Conservation (phyloP, 1,139 yeast genomes). For the Scheffersomyces quercinus region DNA sequence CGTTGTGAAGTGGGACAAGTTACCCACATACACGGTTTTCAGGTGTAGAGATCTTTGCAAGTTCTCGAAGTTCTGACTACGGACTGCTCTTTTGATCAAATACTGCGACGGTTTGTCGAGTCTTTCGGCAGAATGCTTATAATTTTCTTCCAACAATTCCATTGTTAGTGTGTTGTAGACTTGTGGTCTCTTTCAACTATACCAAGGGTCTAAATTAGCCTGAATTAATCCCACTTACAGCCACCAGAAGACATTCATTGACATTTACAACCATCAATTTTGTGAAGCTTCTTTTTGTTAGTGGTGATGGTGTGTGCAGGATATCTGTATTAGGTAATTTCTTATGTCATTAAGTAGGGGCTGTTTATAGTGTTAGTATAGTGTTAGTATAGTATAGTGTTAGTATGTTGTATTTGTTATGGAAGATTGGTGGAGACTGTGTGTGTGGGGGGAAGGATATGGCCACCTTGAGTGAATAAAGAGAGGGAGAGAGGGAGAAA, state of each 20-base stretch:
- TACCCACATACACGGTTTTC: slow-evolving; percentile 85
- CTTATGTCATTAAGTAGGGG: too few species aligned
- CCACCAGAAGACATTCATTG: too few species aligned
- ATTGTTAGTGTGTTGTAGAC: slow-evolving; percentile 13
- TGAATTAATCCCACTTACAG: too few species aligned
- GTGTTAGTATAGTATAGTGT: too few species aligned
- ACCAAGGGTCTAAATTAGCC: too few species aligned
- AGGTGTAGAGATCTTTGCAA: slow-evolving; percentile 64
- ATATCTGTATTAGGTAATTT: background rate
- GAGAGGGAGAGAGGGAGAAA: too few species aligned
- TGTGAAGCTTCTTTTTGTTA: background rate
- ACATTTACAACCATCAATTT: background rate
- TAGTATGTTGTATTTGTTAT: too few species aligned
- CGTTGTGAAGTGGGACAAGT: slow-evolving; percentile 78
- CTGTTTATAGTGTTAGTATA: too few species aligned
- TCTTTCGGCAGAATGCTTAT: slow-evolving; percentile 56
- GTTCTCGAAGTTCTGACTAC: slow-evolving; percentile 54
- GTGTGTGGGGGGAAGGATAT: too few species aligned
- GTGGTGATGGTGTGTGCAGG: background rate
- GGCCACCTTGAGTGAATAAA: too few species aligned
- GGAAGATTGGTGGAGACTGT: too few species aligned
- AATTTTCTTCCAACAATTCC: slow-evolving; percentile 60
- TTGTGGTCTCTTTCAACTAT: slow-evolving; percentile 1
- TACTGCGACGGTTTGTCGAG: slow-evolving; percentile 80
- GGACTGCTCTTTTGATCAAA: slow-evolving; percentile 70